Evolutionary conservation across 176 grass and related monocot species (phyloP).

Genomic region (Eleusine indica): DNA sequence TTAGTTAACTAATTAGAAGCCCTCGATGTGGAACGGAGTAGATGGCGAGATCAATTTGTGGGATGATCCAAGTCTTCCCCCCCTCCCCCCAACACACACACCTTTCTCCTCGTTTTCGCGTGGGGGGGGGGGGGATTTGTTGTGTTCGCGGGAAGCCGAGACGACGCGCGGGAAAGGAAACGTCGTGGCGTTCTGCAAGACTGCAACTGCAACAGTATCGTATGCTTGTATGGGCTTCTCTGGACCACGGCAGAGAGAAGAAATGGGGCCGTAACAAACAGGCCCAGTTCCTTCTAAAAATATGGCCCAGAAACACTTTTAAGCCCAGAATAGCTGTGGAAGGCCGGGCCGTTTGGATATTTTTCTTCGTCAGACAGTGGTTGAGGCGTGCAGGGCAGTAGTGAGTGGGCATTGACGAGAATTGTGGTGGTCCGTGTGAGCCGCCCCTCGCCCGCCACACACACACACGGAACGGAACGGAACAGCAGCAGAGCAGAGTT

Average conservation of each 20-base stretch:
- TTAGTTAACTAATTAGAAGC: too few relatives aligned
- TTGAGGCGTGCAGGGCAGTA: background rate
- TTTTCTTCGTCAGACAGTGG: background rate
- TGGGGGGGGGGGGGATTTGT: background rate
- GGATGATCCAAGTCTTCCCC: background rate
- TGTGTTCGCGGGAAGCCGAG: background rate
- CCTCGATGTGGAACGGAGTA: background rate
- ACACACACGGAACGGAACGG: too few relatives aligned
- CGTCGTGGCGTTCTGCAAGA: too few relatives aligned
- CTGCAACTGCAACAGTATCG: too few relatives aligned
- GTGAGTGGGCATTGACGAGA: too few relatives aligned
- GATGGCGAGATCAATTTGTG: background rate
- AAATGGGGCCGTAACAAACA: background rate
- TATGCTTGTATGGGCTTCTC: too few relatives aligned
- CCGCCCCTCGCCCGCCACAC: background rate
- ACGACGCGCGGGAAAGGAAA: background rate
- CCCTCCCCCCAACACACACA: too few relatives aligned
- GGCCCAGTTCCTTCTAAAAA: background rate
- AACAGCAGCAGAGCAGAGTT: too few relatives aligned
- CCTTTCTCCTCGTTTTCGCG: too few relatives aligned
- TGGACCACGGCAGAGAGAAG: too few relatives aligned
- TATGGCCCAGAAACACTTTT: background rate
- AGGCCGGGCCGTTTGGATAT: background rate
- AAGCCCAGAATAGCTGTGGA: background rate
- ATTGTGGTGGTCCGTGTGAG: too few relatives aligned